Conservation (phyloP, 805 yeast genomes). For the Candida arabinofermentans region DNA sequence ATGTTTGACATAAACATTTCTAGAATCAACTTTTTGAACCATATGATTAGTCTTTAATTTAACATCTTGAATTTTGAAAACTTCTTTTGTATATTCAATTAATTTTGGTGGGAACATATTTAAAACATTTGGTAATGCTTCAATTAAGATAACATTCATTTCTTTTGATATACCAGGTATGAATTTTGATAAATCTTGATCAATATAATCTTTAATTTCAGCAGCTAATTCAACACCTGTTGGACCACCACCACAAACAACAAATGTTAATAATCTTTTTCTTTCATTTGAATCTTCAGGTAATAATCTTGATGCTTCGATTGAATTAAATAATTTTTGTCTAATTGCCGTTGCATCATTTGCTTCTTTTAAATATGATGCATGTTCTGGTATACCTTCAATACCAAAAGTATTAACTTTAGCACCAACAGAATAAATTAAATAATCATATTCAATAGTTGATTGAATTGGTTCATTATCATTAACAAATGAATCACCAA, state of each 20-base stretch:
- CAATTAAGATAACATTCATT: slow-evolving; percentile 79
- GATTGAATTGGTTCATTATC: slow-evolving; percentile 41
- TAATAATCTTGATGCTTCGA: slow-evolving; percentile 82
- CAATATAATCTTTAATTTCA: slow-evolving; percentile 89
- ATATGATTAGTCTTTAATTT: slow-evolving; percentile 77
- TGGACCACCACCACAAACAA: slow-evolving; percentile 98
- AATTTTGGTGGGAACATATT: slow-evolving; percentile 66
- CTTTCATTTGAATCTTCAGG: slow-evolving; percentile 72
- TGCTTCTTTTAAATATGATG: slow-evolving; percentile 85
- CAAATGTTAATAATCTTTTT: slow-evolving; percentile 77
- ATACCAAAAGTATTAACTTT: slow-evolving; percentile 92
- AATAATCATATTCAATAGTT: slow-evolving; percentile 65
- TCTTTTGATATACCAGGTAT: slow-evolving; percentile 82
- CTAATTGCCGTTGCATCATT: slow-evolving; percentile 84
- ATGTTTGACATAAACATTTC: slow-evolving; percentile 63
- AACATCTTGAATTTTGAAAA: slow-evolving; percentile 64
- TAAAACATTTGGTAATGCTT: slow-evolving; percentile 87
- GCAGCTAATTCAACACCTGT: slow-evolving; percentile 98
- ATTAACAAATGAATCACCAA: slow-evolving; percentile 51
- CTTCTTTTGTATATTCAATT: slow-evolving; percentile 74
- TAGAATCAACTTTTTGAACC: slow-evolving; percentile 80
- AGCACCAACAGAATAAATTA: slow-evolving; percentile 93
- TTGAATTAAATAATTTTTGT: slow-evolving; percentile 74
- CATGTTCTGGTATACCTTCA: slow-evolving; percentile 88
- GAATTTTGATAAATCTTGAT: slow-evolving; percentile 86